Evolutionary conservation across 495 filamentous ascomycete species (phyloP), one percentile per base, ranked within the genome.

Genomic region (Penicillium herquei): DNA sequence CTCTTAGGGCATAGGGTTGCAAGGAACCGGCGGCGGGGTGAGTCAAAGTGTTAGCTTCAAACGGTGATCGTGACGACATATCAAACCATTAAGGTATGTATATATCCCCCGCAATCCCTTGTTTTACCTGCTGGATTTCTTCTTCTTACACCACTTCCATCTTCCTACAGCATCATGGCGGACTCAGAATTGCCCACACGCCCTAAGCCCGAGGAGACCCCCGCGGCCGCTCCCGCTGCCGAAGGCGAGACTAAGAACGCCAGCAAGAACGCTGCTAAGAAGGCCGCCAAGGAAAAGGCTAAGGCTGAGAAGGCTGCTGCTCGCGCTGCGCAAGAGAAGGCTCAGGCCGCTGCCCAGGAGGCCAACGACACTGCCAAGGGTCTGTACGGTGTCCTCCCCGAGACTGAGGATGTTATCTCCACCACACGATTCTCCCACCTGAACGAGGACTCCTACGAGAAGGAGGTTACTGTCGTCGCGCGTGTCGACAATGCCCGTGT

Each of bases 401-500:
- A 73, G 37, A 60, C 62, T 39, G 73, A 73, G 64, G 70, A 75
- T 47, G 63, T 70, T 35, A 59, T 68, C 39, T 60, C 72, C 26
- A 51, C 64, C 12, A 71, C 63, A 33, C 61, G 66, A 47, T 75
- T 81, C 67, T 60, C 62, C 48, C 60, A 78, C 21, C 73, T 91
- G 7, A 72, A 75, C 50, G 76, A 82, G 14, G 77, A 78, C 21
- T 73, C 85, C 63, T 75, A 89, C 33, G 88, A 89, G 57, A 86
- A 92, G 75, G 84, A 86, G 55, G 79, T 97, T 40, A 81, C 84
- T 18, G 82, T 98, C 55, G 83, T 92, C 16, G 93, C 88, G 6
- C 88, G 90, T 72, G 78, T 97, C 26, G 91, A 96, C 69, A 96
- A 94, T 74, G 76, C 88, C 17, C 80, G 93, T 58, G 86, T 88